Conservation (phyloP, 2,329 filamentous ascomycete genomes). For the Sporothrix euskadiensis region DNA sequence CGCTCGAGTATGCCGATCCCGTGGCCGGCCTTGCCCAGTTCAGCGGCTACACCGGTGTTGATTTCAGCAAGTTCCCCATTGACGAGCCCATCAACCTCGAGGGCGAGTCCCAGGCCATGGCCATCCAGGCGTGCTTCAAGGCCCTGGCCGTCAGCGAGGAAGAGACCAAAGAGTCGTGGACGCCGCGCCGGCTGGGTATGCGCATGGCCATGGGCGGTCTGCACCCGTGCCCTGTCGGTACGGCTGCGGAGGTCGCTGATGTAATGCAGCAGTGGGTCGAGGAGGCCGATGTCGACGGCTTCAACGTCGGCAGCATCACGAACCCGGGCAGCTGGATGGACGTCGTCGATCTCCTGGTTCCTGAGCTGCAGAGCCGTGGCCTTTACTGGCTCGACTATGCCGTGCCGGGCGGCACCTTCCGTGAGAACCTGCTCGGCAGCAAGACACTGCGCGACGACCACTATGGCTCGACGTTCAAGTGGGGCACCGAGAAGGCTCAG, state of each 20-base stretch:
- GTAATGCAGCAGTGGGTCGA: conserved; percentile 65
- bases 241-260: conserved; percentile 64
- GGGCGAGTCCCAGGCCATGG: conserved; percentile 3
- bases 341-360: conserved; percentile 62
- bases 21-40: conserved; percentile 35
- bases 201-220: conserved; percentile 34
- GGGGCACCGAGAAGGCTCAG: conserved; percentile 19
- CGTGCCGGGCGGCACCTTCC: conserved; percentile 20
- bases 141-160: conserved; percentile 8
- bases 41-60: conserved; percentile 35
- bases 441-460: conserved; percentile 23
- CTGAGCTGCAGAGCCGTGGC: conserved; percentile 60
- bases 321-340: conserved; percentile 64
- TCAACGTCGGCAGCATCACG: conserved; percentile 58
- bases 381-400: conserved; percentile 22
- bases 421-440: conserved; percentile 13
- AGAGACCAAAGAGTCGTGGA: conserved; percentile 28
- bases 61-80: conserved; percentile 35
- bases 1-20: conserved; percentile 30
- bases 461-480: conserved; percentile 19
- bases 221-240: conserved; percentile 56
- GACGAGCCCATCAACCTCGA: conserved; percentile 32
- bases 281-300: conserved; percentile 71
- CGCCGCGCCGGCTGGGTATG: conserved; percentile 30
- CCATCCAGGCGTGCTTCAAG: conserved; percentile 27